Percentiles rank a stretch among this genome's conserved stretches.
Conservation (phyloP, 176 grass and related monocot species). For the Juncus inflexus region DNA sequence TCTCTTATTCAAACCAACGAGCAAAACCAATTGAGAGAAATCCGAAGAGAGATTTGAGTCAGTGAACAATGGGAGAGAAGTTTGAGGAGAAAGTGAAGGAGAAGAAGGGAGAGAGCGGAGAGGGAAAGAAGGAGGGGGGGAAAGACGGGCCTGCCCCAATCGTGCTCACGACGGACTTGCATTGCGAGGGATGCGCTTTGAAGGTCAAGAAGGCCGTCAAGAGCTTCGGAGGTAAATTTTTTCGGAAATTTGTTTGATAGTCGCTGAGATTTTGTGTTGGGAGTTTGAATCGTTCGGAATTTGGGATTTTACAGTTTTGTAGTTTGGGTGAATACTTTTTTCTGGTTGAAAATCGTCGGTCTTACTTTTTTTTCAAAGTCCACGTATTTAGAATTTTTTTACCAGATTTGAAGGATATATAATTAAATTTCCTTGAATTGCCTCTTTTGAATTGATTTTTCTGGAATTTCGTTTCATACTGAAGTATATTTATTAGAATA, state of each 20-base stretch:
- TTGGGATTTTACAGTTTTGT: background rate
- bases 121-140: conserved; percentile 28
- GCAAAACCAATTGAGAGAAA: no score
- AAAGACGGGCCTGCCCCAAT: conserved; percentile 21
- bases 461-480: no score
- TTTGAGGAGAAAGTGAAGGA: background rate
- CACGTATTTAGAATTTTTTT: no score
- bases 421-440: no score
- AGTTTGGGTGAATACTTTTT: background rate
- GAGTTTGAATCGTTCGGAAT: background rate
- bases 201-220: conserved; percentile 33
- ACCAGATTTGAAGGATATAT: no score
- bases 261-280: background rate
- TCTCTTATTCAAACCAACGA: conserved; percentile 19
- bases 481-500: no score
- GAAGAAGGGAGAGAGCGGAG: conserved; percentile 35
- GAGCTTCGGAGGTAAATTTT: conserved; percentile 18
- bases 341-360: no score
- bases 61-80: conserved; percentile 17
- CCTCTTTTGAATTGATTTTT: no score
- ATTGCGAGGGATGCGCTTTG: conserved; percentile 32
- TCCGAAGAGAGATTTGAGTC: background rate
- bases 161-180: conserved; percentile 35
- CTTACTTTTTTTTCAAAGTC: no score
- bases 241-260: background rate